These are phyloP conservation scores for Vinca minor DNA, from an alignment of 257 asterid species.

Conservation along the genomic window DNA sequence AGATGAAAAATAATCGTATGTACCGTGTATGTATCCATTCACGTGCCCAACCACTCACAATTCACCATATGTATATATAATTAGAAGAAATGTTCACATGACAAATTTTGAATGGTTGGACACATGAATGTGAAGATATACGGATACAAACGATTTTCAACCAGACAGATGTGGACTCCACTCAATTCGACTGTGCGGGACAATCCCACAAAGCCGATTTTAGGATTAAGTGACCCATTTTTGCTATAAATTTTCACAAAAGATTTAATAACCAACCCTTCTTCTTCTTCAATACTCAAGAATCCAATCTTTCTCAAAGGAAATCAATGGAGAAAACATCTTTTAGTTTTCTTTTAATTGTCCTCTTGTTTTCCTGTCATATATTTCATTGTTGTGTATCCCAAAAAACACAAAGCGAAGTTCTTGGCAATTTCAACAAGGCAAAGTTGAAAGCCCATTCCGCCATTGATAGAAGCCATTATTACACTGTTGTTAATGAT, in stretches of 20 bases:
- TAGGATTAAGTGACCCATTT: no score
- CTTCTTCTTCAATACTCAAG: not conserved
- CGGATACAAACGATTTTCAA: no score
- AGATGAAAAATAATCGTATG: no score
- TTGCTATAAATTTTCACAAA: not conserved
- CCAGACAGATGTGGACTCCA: no score
- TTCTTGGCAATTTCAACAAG: slow-evolving; percentile 28
- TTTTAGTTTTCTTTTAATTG: slow-evolving; percentile 12
- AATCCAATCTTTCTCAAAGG: not conserved
- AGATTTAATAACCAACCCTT: not conserved
- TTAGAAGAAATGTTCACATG: no score
- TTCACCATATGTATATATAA: no score
- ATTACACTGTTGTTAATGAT: slow-evolving; percentile 24
- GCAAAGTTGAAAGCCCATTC: slow-evolving; percentile 25
- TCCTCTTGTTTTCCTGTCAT: slow-evolving; percentile 18
- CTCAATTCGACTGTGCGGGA: no score
- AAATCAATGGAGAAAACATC: slow-evolving; percentile 12
- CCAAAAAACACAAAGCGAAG: slow-evolving; percentile 32
- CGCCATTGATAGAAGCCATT: slow-evolving; percentile 33
- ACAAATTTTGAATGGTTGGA: no score
- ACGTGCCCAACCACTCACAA: no score
- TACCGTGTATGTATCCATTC: no score
- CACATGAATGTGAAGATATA: no score
- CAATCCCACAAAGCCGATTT: no score
- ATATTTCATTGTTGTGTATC: not conserved